A percentile compares a stretch with the other conserved stretches of the same genome.
These are phyloP conservation scores for Tolypocladium ophioglossoides DNA, from an alignment of 2,329 filamentous ascomycete species.

Conservation along the genomic window DNA sequence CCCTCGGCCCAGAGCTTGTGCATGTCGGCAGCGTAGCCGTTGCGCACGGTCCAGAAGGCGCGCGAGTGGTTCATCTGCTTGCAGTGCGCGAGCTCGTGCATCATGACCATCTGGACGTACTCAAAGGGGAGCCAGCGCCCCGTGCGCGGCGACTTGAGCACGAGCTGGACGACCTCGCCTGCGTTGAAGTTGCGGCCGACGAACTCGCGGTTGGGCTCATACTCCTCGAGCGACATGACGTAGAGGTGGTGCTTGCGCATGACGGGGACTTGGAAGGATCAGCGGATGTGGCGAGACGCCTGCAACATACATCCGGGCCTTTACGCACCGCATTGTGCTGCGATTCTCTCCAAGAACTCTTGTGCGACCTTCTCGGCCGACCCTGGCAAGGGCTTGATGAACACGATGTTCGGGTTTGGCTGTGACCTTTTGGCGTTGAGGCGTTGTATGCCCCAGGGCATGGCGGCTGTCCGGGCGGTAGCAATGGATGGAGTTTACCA, in stretches of 20 bases:
- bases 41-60: slow-evolving; percentile 71
- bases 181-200: slow-evolving; percentile 85
- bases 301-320: not conserved
- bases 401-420: slow-evolving; percentile 69
- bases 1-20: slow-evolving; percentile 55
- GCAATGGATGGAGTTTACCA: not conserved
- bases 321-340: slow-evolving; percentile 61
- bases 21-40: slow-evolving; percentile 63
- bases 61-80: slow-evolving; percentile 85
- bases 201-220: slow-evolving; percentile 71
- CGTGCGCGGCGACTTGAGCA: slow-evolving; percentile 55
- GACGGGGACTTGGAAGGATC: slow-evolving; percentile 43
- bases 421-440: slow-evolving; percentile 65
- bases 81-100: slow-evolving; percentile 83
- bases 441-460: slow-evolving; percentile 71
- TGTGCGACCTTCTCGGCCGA: slow-evolving; percentile 51
- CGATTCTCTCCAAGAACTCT: slow-evolving; percentile 65
- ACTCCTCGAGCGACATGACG: slow-evolving; percentile 68
- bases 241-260: slow-evolving; percentile 57
- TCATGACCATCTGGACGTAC: slow-evolving; percentile 91
- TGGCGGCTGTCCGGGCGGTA: slow-evolving; percentile 19
- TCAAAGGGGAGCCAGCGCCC: slow-evolving; percentile 69
- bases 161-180: slow-evolving; percentile 77
- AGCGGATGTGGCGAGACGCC: not conserved
- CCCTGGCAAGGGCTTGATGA: slow-evolving; percentile 70